Base-by-base conservation (phyloP, 2,329 filamentous ascomycete species). In the Fusarium sterilihyphosum region DNA sequence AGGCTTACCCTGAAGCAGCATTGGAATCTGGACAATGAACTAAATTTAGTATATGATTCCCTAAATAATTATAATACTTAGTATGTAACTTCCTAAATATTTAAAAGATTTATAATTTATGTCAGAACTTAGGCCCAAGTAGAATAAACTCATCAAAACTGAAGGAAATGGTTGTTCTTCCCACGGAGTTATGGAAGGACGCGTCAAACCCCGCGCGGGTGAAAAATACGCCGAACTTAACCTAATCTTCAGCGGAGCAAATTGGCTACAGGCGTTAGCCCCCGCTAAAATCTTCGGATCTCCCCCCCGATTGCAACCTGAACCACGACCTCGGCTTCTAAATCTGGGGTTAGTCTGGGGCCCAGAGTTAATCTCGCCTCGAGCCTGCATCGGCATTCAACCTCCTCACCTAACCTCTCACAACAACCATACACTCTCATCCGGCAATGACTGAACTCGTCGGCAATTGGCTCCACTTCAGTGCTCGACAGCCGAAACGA, bases 401-500 rank as follows among this genome's bases (percentile, higher is more conserved):
- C 38, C 40, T 12, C 14, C 20, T 58, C n/a, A 43, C 53, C 40
- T 26, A 33, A 40, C 11, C 29, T 33, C 29, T 20, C 24, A 20
- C 31, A 10, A 37, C 10, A 47, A 49, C n/a, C 29, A 67, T 7
- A 7, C 26, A 7, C 26, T 63, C 52, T 50, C 50, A 68, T 41
- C 46, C 62, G 65, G 73, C 54, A 53, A 81, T 81, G 80, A 74
- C 79, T 29, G 80, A 82, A 59, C 65, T 75, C 14, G 72, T 76
- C 58, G 75, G 65, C 20, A 80, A 80, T n/a, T 82, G 81, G 81
- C 76, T 82, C 62, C 79, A 78, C 60, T 83, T 81, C 61, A 76
- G 71, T 33, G 78, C 67, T 40, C 73, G 72, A 26, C 78, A 80
- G 63, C 77, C 80, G 24, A 82, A 81, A 73, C 73, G 80, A 43